phyloP scores from a whole-genome alignment of 2,329 filamentous ascomycete genomes.

The Fusarium ambrosium region DNA sequence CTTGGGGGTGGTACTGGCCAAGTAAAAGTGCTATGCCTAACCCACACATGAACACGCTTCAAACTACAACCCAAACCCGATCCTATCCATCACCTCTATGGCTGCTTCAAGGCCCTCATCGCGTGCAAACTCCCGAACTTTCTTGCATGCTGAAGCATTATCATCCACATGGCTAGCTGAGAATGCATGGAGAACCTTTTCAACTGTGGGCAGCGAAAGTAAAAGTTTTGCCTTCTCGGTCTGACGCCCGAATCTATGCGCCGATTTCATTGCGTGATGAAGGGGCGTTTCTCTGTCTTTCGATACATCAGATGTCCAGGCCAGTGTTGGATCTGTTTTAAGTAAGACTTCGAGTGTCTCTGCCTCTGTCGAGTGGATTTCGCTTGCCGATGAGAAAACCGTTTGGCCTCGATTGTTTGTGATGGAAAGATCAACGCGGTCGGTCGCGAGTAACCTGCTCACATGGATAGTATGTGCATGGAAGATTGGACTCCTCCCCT shows the following conservation, averaged over 20 bases:
- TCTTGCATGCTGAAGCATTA: not conserved
- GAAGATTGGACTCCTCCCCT: no score
- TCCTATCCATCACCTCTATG: not conserved
- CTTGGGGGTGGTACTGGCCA: no score
- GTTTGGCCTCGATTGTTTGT: not conserved
- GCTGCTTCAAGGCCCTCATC: not conserved
- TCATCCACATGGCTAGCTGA: not conserved
- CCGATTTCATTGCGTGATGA: not conserved
- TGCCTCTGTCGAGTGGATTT: fast-evolving
- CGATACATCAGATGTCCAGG: no score
- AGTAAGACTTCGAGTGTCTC: not conserved
- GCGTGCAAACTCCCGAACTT: not conserved
- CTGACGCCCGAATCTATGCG: fast-evolving
- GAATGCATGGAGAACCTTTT: not conserved
- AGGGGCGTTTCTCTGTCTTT: not conserved
- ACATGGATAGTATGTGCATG: no score
- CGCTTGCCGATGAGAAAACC: not conserved
- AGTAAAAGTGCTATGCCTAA: no score
- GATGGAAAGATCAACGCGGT: not conserved
- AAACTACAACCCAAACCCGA: not conserved
- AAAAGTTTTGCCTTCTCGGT: not conserved
- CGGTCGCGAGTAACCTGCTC: no score
- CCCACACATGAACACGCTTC: no score
- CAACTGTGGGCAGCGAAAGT: not conserved
- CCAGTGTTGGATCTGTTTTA: not conserved